Evolutionary conservation across 371 early-diverging fungal species (phyloP), one percentile per base, ranked within the genome.

Genomic region (Smittium culicis): DNA sequence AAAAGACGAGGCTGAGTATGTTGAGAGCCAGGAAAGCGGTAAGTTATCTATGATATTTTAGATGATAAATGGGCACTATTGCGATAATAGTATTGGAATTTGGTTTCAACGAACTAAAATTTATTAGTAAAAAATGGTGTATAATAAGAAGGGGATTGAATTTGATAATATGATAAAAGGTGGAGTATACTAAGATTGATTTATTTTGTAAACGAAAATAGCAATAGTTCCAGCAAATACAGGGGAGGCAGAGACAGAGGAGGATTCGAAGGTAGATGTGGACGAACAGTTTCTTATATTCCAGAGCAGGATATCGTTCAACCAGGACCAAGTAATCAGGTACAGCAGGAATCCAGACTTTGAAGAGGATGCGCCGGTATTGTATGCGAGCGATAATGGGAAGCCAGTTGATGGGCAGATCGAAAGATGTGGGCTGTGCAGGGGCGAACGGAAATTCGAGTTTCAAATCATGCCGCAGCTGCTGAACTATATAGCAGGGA

Each of bases 401-500:
- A 82, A 81, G 67, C 92, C 92, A 2, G 69, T 64, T 1, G 68
- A 70, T 1, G 70, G 67, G 11, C 80, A 84, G 58, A 81, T 93
- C 55, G 84, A 87, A 27, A 67, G 74, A 0, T 97, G 98, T 77
- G 83, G 82, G 8, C 75, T 79, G 54, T 97, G 98, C 70, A 81
- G 84, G 14, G 81, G 80, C 1, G 77, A 79, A 31, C 82, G 95
- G 34, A 82, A 87, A 33, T 93, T 95, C 77, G 98, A 97, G 74
- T 90, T 95, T 72, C 96, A 96, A 80, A 87, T 90, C 72, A 81
- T 92, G 81, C 89, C 93, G 0, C 91, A 91, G 34, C 75, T 97
- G 56, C 80, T 97, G 64, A 87, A 86, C 69, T 80, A 84, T 67
- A 74, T 97, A 32, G 63, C 33, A 34, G 83, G 88, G 70, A n/a